Conservation (phyloP, 306 rosid species). For the Biancaea sappan region DNA sequence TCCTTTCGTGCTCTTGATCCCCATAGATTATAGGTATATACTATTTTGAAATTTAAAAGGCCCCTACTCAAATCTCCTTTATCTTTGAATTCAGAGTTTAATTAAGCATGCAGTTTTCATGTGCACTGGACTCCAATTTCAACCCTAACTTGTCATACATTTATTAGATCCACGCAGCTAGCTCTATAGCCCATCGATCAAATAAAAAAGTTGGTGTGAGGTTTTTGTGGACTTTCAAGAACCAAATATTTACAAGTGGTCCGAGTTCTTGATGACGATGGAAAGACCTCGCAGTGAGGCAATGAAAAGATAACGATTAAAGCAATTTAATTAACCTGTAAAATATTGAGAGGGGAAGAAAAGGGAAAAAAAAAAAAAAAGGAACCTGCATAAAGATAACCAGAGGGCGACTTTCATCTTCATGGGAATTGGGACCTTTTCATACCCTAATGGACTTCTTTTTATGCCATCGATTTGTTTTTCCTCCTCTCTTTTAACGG, state of each 20-base stretch:
- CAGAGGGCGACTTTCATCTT: constrained; percentile 51
- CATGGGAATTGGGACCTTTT: constrained; percentile 60
- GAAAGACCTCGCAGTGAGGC: constrained; percentile 36
- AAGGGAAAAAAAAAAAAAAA: constrained; percentile 4
- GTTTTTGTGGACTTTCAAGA: constrained; percentile 22
- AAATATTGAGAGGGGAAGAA: constrained; percentile 4
- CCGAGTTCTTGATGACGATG: constrained; percentile 67
- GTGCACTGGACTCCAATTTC: constrained; percentile 5
- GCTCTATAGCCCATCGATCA: constrained; percentile 29
- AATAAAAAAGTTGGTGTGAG: too few species aligned
- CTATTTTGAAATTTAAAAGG: constrained; percentile 9
- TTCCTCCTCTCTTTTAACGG: constrained; percentile 29
- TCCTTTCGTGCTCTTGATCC: not conserved
- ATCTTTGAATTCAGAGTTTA: constrained; percentile 20
- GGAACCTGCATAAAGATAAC: constrained; percentile 34
- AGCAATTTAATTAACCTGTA: constrained; percentile 25
- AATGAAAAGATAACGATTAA: constrained; percentile 41
- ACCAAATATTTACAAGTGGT: constrained; percentile 63
- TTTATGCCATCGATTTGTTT: constrained; percentile 25
- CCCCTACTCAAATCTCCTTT: not conserved
- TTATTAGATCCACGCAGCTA: constrained; percentile 20
- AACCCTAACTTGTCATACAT: constrained; percentile 36
- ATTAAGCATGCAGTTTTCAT: not conserved
- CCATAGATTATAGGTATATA: not conserved
- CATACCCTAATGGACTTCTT: constrained; percentile 40